phyloP scores from a whole-genome alignment of 441 rosid genomes.

The Mallotus repandus region DNA sequence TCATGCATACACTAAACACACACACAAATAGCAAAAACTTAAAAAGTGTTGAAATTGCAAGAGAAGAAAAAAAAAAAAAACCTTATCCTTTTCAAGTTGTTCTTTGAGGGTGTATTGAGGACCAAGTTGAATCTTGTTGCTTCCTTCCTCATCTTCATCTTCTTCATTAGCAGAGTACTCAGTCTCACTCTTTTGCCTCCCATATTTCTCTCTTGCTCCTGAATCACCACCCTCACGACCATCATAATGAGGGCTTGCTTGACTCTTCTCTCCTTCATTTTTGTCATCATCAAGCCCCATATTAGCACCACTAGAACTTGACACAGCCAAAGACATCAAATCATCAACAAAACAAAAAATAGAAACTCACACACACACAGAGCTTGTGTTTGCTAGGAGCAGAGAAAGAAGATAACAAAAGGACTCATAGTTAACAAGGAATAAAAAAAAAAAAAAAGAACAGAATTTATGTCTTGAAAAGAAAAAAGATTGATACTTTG shows the following conservation, averaged over 20 bases:
- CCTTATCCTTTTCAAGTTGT: conserved; percentile 70
- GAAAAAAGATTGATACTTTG: background rate
- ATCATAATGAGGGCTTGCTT: conserved; percentile 8
- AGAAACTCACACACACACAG: background rate
- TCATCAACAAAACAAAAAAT: conserved; percentile 22
- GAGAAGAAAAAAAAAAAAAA: conserved; percentile 10
- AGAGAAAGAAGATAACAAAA: background rate
- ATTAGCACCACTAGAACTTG: conserved; percentile 38
- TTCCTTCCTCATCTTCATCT: conserved; percentile 48
- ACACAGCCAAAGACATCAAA: conserved; percentile 68
- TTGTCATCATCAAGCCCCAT: conserved; percentile 58
- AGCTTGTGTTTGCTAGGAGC: background rate
- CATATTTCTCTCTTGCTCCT: conserved; percentile 33
- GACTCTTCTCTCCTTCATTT: conserved; percentile 26
- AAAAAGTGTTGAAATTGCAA: background rate
- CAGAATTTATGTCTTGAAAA: background rate
- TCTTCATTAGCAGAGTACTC: conserved; percentile 48
- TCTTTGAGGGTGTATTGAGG: conserved; percentile 75
- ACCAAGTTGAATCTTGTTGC: conserved; percentile 53
- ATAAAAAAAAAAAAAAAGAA: background rate
- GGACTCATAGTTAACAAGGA: background rate
- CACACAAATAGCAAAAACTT: background rate
- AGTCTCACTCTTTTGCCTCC: conserved; percentile 47
- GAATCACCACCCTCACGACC: conserved; percentile 30
- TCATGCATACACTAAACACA: background rate